Conservation (phyloP, 2,329 filamentous ascomycete genomes). For the Alternaria arbusti region DNA sequence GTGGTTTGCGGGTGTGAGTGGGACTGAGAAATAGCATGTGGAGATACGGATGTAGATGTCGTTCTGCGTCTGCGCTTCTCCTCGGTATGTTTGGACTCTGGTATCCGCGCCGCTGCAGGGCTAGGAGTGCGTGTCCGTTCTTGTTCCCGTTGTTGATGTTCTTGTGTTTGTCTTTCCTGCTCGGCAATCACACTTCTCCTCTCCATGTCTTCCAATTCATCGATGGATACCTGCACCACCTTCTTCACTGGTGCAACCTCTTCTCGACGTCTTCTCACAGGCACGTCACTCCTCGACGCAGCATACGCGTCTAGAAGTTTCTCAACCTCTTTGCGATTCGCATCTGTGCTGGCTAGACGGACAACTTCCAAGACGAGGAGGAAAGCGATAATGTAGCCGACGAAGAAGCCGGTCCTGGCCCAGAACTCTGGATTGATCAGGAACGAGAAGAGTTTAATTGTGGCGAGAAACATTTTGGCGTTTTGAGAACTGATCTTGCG, state of each 20-base stretch:
- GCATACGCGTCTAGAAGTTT: slow-evolving; percentile 29
- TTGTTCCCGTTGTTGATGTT: not conserved
- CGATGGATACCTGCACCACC: not conserved
- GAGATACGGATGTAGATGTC: not conserved
- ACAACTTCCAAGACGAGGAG: slow-evolving; percentile 31
- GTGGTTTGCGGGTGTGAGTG: not conserved
- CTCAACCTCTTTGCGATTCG: slow-evolving; percentile 31
- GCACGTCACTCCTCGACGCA: slow-evolving; percentile 5
- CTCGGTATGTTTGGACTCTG: slow-evolving; percentile 3
- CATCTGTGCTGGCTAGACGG: slow-evolving; percentile 27
- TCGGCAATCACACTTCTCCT: not conserved
- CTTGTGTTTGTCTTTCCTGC: not conserved
- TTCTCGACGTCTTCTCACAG: not conserved
- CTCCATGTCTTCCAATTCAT: slow-evolving; percentile 9
- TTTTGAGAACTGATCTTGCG: not conserved
- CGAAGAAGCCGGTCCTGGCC: slow-evolving; percentile 26
- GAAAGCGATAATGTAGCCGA: slow-evolving; percentile 30
- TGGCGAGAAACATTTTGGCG: not conserved
- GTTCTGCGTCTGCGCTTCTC: slow-evolving; percentile 9
- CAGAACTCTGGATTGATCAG: slow-evolving; percentile 21
- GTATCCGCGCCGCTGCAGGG: slow-evolving; percentile 5
- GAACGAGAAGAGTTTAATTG: slow-evolving; percentile 13
- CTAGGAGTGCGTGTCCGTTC: slow-evolving; percentile 7
- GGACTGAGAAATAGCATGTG: not conserved
- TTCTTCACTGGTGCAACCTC: not conserved